A percentile compares a stretch with the other conserved stretches of the same genome.
phyloP scores from a whole-genome alignment of 1,139 yeast species.

The Debaryomyces nepalensis region DNA sequence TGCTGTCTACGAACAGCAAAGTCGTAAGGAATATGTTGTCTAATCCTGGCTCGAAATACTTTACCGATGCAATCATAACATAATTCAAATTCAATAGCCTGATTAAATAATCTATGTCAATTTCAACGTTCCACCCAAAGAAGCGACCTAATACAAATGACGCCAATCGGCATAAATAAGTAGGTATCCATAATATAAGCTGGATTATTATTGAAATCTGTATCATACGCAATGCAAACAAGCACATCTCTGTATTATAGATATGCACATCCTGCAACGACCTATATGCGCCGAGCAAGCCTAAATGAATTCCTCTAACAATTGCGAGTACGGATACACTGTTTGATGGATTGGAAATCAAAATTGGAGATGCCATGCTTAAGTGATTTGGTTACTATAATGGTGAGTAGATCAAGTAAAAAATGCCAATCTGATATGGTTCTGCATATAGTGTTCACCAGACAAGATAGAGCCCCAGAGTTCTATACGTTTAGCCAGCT shows the following conservation, averaged over 20 bases:
- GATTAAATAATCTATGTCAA: slow-evolving; percentile 16
- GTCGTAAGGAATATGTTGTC: slow-evolving; percentile 46
- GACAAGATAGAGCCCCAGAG: too few species aligned
- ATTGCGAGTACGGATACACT: slow-evolving; percentile 50
- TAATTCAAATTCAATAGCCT: slow-evolving; percentile 49
- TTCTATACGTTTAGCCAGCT: too few species aligned
- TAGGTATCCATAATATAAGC: slow-evolving; percentile 40
- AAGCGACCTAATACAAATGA: slow-evolving; percentile 18
- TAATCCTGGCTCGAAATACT: slow-evolving; percentile 42
- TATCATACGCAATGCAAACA: slow-evolving; percentile 38
- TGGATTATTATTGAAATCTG: slow-evolving; percentile 42
- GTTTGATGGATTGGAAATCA: slow-evolving; percentile 27
- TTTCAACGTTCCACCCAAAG: slow-evolving; percentile 3
- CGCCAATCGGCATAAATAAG: slow-evolving; percentile 19
- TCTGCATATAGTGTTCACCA: slow-evolving; percentile 7
- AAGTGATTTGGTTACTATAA: too few species aligned
- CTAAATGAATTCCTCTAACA: slow-evolving; percentile 58
- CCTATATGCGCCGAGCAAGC: slow-evolving; percentile 52
- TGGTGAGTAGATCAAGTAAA: background rate
- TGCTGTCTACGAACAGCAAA: slow-evolving; percentile 44
- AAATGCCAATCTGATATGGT: background rate
- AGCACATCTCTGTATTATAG: slow-evolving; percentile 35
- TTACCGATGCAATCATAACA: slow-evolving; percentile 41
- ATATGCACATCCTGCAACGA: slow-evolving; percentile 51
- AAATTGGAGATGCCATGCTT: slow-evolving; percentile 31